A percentile compares a stretch with the other conserved stretches of the same genome.
phyloP scores from a whole-genome alignment of 148 eudicot species.

The Polygonum aviculare region DNA sequence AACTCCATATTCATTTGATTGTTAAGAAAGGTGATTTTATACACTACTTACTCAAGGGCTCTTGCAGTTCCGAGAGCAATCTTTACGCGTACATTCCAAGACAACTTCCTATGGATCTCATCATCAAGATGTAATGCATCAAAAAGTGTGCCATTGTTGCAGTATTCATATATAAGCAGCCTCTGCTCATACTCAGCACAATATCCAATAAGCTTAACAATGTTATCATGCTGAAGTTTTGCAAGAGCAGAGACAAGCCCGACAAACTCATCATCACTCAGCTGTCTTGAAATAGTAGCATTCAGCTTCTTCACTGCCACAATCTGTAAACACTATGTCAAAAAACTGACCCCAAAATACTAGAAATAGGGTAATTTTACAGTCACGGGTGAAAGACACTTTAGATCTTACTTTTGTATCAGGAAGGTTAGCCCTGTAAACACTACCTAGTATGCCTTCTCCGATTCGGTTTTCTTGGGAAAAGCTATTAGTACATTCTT shows the following conservation, averaged over 20 bases:
- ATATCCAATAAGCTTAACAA: conserved; percentile 73
- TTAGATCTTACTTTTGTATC: conserved; percentile 48
- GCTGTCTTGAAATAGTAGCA: conserved; percentile 31
- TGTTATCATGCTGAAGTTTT: conserved; percentile 56
- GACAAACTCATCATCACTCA: conserved; percentile 58
- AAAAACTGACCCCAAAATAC: not conserved
- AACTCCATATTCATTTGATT: not conserved
- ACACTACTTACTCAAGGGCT: conserved; percentile 75
- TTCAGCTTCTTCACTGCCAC: conserved; percentile 90
- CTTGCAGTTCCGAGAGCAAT: conserved; percentile 89
- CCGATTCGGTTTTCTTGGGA: conserved; percentile 85
- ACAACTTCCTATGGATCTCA: conserved; percentile 54
- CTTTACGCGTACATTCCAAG: conserved; percentile 74
- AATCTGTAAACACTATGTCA: conserved; percentile 27
- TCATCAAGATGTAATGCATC: conserved; percentile 79
- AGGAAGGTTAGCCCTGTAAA: conserved; percentile 70
- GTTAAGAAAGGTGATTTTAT: not conserved
- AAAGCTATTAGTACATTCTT: conserved; percentile 82
- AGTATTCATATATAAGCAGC: conserved; percentile 56
- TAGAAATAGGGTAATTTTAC: not conserved
- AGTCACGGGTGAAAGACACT: not conserved
- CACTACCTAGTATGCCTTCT: conserved; percentile 64
- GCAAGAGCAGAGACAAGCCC: conserved; percentile 51
- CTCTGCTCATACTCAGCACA: conserved; percentile 78
- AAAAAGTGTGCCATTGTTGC: conserved; percentile 58